Evolutionary conservation across 495 filamentous ascomycete species (phyloP).

Genomic region (Penicillium argentinense): DNA sequence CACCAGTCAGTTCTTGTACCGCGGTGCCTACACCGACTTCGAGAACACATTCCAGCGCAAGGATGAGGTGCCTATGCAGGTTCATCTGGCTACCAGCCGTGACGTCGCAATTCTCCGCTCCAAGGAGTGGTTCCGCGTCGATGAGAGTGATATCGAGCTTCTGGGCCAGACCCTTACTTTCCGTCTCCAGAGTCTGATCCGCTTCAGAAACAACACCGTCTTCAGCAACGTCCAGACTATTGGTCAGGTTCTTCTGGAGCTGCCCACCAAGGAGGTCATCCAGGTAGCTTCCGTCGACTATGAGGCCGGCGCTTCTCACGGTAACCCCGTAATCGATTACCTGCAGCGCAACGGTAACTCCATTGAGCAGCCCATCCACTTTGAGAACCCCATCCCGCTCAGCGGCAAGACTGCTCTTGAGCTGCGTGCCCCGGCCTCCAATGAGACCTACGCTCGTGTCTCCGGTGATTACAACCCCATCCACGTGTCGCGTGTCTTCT

Average conservation of each 20-base stretch:
- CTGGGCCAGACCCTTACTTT: conserved; percentile 92
- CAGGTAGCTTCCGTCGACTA: conserved; percentile 96
- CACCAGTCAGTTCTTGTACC: conserved; percentile 95
- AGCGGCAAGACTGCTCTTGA: conserved; percentile 86
- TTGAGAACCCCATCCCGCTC: conserved; percentile 94
- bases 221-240: conserved; percentile 92
- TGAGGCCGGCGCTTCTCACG: conserved; percentile 82
- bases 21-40: conserved; percentile 87
- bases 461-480: conserved; percentile 99
- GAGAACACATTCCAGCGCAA: conserved; percentile 99
- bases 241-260: conserved; percentile 88
- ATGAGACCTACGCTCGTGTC: conserved; percentile 96
- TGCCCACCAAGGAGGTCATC: conserved; percentile 96
- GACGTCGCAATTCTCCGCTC: conserved; percentile 92
- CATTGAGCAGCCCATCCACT: conserved; percentile 95
- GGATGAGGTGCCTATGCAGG: conserved; percentile 90
- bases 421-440: conserved; percentile 89
- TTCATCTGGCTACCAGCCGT: conserved; percentile 80
- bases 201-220: conserved; percentile 91
- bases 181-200: conserved; percentile 85
- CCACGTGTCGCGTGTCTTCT: conserved; percentile 95
- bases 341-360: conserved; percentile 87
- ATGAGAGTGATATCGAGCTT: conserved; percentile 76
- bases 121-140: conserved; percentile 94
- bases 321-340: conserved; percentile 96